Base-by-base conservation (phyloP, 2,329 filamentous ascomycete genomes). In the Pleurostoma richardsiae region DNA sequence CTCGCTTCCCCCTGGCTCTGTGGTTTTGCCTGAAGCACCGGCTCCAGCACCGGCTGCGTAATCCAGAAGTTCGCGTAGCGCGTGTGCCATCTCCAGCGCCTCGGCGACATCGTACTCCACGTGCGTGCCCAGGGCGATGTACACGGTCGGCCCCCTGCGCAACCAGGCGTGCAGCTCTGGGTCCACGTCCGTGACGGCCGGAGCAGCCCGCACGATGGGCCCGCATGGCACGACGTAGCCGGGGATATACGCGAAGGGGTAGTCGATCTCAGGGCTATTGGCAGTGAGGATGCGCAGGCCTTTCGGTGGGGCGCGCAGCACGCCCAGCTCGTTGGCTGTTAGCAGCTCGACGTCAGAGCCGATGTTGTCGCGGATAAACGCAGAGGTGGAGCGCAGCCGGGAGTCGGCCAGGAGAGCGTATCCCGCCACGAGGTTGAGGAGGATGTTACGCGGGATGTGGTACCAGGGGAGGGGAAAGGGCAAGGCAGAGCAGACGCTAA, bases 121-220 rank as follows among this genome's bases (percentile, higher is more conserved):
- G 4, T 65, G 58, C 3, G 69, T 75, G 0, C 75, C 74, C 0
- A 78, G 60, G 45, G 73, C 76, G 6, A 79, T 64, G 10, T 78
- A 59, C 0, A 77, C 56, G 0, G 74, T 77, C 2, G 71, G 70
- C 0, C 55, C 58, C 7, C 54, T 52, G 2, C 58, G 56, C 10
- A 78, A 50, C 74, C 74, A 78, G 1, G 41, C 31, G 1, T 63
- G 61, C 29, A 78, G 55, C 38, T 69, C 66, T 0, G 67, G 59
- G 39, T 79, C 74, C 3, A 65, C 58, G 11, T 67, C 59, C n/a
- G 56, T 47, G 0, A 73, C 61, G 0, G 68, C 54, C 2, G 56
- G 50, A 1, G 61, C 57, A 0, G 68, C 63, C 0, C 73, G 56
- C 0, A 76, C 52, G 6, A 79, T 75, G 0, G 76, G 75, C 0